These are phyloP conservation scores for Achaetomiella virescens DNA, from an alignment of 495 filamentous ascomycete species.

Conservation along the genomic window DNA sequence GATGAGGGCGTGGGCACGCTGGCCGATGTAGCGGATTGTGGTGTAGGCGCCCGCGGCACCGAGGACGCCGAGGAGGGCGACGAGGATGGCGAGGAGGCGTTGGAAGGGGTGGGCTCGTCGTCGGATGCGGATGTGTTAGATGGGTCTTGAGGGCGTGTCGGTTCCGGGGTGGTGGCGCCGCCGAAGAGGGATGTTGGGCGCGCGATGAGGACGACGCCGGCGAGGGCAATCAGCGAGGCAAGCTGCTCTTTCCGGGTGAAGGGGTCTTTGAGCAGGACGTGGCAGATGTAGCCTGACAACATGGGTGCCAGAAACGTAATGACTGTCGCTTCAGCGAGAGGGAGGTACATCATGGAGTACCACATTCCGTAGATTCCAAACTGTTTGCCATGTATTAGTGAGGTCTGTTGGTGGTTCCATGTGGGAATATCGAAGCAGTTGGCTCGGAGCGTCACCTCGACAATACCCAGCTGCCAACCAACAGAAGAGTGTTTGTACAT, in stretches of 20 bases:
- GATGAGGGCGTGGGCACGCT: slow-evolving; percentile 75
- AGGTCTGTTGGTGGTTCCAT: not conserved
- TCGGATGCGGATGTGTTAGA: slow-evolving; percentile 12
- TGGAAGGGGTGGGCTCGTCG: slow-evolving; percentile 53
- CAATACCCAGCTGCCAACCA: slow-evolving; percentile 6
- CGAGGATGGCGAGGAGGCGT: slow-evolving; percentile 63
- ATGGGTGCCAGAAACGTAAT: slow-evolving; percentile 85
- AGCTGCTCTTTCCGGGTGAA: slow-evolving; percentile 75
- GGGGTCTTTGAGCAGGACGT: slow-evolving; percentile 64
- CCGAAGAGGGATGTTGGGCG: slow-evolving; percentile 58
- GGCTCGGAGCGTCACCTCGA: no score
- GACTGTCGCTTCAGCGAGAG: slow-evolving; percentile 85
- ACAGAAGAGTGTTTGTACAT: slow-evolving; percentile 9
- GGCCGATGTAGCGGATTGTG: slow-evolving; percentile 77
- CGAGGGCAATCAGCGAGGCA: slow-evolving; percentile 67
- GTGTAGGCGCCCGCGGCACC: slow-evolving; percentile 75
- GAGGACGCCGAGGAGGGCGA: slow-evolving; percentile 74
- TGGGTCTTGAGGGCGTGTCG: not conserved
- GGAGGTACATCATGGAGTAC: slow-evolving; percentile 75
- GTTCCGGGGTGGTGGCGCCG: slow-evolving; percentile 8
- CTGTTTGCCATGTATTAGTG: not conserved
- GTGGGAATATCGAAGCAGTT: no score
- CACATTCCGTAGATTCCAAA: slow-evolving; percentile 66
- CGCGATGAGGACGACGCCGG: slow-evolving; percentile 81
- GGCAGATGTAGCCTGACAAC: slow-evolving; percentile 77